Percentiles rank a stretch among this genome's conserved stretches.
Evolutionary conservation across 139 green algal species (phyloP).

Genomic region (Limnomonas spitsbergensis): DNA sequence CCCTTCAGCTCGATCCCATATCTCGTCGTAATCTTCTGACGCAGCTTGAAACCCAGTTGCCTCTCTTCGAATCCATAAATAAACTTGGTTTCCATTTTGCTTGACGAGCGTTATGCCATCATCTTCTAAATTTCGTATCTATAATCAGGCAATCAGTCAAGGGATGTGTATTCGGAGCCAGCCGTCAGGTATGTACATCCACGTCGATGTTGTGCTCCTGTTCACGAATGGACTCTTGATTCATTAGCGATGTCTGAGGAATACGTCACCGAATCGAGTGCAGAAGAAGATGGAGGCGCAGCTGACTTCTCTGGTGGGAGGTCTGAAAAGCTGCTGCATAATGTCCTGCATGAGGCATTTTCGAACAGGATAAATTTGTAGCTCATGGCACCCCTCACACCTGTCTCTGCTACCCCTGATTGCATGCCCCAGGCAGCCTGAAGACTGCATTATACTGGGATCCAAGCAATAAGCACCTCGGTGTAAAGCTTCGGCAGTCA

Average conservation of each 20-base stretch:
- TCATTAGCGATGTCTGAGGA: neutral
- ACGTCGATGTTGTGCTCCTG: too few relatives aligned
- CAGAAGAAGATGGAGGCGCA: neutral
- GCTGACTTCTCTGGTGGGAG: neutral
- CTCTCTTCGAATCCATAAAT: constrained; percentile 17
- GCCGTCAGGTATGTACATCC: too few relatives aligned
- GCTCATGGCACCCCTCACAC: too few relatives aligned
- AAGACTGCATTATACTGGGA: neutral
- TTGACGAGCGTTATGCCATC: too few relatives aligned
- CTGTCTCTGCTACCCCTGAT: too few relatives aligned
- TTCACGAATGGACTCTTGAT: too few relatives aligned
- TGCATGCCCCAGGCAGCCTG: neutral
- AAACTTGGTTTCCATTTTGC: constrained; percentile 19
- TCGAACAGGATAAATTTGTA: too few relatives aligned
- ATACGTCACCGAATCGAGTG: neutral
- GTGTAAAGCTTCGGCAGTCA: neutral
- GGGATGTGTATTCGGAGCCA: too few relatives aligned
- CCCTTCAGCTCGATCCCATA: constrained; percentile 18
- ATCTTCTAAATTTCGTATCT: too few relatives aligned
- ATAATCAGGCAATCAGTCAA: too few relatives aligned
- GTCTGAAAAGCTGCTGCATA: too few relatives aligned
- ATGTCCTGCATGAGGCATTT: too few relatives aligned
- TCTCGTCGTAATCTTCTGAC: constrained; percentile 1
- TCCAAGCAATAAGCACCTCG: neutral
- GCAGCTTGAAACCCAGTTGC: constrained; percentile 20